phyloP scores from a whole-genome alignment of 2,329 filamentous ascomycete genomes.

The Lachnellula willkommii region DNA sequence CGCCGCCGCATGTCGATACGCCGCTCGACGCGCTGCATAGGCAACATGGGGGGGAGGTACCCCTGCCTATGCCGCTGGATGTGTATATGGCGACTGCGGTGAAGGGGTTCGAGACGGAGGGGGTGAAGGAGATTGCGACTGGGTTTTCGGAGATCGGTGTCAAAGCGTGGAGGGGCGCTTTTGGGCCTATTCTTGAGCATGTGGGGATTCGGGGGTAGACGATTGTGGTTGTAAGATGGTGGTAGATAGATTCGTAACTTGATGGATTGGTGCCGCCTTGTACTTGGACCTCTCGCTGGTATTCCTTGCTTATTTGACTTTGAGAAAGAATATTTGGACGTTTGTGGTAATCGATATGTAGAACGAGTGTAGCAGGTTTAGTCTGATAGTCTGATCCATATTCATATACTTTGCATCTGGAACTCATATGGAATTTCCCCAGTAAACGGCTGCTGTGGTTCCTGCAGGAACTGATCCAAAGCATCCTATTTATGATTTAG shows the following conservation, averaged over 20 bases:
- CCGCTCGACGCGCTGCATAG: constrained; percentile 29
- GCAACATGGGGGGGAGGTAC: constrained; percentile 14
- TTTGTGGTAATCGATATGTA: background rate
- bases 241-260: background rate
- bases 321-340: background rate
- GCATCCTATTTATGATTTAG: constrained; percentile 14
- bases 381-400: background rate
- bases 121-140: constrained; percentile 29
- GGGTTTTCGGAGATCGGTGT: constrained; percentile 26
- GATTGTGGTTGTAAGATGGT: background rate
- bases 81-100: constrained; percentile 32
- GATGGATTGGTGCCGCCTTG: background rate
- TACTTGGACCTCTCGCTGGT: background rate
- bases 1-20: constrained; percentile 35
- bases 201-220: constrained; percentile 7
- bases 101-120: constrained; percentile 22
- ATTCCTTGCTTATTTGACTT: background rate
- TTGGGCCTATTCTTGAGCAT: constrained; percentile 14
- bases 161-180: constrained; percentile 17
- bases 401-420: background rate
- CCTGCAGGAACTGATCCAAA: constrained; percentile 20
- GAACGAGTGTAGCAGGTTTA: background rate
- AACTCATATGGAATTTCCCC: background rate
- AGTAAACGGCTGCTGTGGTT: constrained; percentile 1
- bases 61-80: constrained; percentile 29